Evolutionary conservation across 2,329 filamentous ascomycete genomes (phyloP).

Genomic region (Arachnomyces sp.): DNA sequence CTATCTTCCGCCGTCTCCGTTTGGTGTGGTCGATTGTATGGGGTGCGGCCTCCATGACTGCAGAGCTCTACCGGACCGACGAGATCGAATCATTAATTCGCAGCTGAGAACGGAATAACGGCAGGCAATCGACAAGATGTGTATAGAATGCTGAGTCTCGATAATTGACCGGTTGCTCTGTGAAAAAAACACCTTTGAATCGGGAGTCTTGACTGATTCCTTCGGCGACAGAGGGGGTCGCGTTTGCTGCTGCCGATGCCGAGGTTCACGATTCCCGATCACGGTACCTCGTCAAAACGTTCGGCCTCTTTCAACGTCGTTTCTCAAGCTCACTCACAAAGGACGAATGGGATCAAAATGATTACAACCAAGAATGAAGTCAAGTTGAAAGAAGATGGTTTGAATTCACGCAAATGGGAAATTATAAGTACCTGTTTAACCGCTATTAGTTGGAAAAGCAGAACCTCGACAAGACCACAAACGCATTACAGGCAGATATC

Average conservation of each 20-base stretch:
- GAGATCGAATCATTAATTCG: not conserved
- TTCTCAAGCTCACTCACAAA: too few species aligned
- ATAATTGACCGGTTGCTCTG: not conserved
- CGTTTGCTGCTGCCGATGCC: slow-evolving; percentile 21
- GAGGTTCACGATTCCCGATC: slow-evolving; percentile 22
- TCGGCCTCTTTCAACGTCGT: slow-evolving; percentile 7
- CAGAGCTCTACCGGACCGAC: not conserved
- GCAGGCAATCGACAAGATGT: not conserved
- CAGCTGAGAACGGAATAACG: not conserved
- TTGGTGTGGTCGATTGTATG: slow-evolving; percentile 40
- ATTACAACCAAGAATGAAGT: too few species aligned
- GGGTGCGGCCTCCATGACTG: slow-evolving; percentile 38
- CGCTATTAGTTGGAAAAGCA: too few species aligned
- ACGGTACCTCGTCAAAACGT: slow-evolving; percentile 9
- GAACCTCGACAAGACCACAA: too few species aligned
- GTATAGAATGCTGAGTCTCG: not conserved
- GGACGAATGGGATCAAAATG: too few species aligned
- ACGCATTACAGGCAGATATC: too few species aligned
- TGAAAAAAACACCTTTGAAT: not conserved
- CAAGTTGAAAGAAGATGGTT: too few species aligned
- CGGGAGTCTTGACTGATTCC: not conserved
- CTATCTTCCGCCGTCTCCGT: slow-evolving; percentile 42
- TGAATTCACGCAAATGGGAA: too few species aligned
- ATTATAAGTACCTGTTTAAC: too few species aligned
- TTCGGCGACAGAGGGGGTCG: slow-evolving; percentile 13